Conservation (phyloP, 345 rosid genomes). For the Salix exigua region DNA sequence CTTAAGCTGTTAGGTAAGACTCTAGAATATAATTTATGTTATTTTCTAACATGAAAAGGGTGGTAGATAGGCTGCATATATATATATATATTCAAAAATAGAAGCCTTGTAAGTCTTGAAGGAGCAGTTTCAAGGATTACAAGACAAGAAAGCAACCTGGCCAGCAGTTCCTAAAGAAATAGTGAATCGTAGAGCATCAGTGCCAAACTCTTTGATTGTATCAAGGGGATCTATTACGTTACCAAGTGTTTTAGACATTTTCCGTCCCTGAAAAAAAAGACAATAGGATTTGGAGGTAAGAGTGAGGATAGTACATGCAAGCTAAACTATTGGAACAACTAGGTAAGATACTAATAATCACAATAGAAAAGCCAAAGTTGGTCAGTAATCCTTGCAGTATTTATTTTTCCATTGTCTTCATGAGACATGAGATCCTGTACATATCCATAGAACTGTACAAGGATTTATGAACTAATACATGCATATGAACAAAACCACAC, state of each 20-base stretch:
- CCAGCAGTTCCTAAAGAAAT: constrained; percentile 97
- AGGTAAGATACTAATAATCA: no score
- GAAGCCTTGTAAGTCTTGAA: neutral
- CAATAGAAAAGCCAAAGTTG: no score
- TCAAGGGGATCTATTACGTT: constrained; percentile 92
- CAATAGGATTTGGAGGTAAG: neutral
- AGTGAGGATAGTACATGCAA: neutral
- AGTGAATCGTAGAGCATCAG: constrained; percentile 90
- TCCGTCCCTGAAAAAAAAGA: constrained; percentile 63
- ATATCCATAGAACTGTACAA: neutral
- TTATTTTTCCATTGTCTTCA: neutral
- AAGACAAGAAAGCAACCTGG: constrained; percentile 57
- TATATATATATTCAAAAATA: neutral
- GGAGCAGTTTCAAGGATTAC: constrained; percentile 5
- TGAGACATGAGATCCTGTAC: neutral
- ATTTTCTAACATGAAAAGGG: neutral
- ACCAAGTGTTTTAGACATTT: constrained; percentile 93
- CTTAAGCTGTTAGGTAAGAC: no score
- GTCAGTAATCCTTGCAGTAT: neutral
- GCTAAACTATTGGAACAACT: no score
- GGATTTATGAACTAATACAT: neutral
- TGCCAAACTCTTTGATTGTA: constrained; percentile 87
- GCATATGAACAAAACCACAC: neutral
- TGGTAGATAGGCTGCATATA: constrained; percentile 2
- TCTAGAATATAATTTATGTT: no score